Evolutionary conservation across 2,329 filamentous ascomycete species (phyloP).

Genomic region (Aspergillus bombycis): DNA sequence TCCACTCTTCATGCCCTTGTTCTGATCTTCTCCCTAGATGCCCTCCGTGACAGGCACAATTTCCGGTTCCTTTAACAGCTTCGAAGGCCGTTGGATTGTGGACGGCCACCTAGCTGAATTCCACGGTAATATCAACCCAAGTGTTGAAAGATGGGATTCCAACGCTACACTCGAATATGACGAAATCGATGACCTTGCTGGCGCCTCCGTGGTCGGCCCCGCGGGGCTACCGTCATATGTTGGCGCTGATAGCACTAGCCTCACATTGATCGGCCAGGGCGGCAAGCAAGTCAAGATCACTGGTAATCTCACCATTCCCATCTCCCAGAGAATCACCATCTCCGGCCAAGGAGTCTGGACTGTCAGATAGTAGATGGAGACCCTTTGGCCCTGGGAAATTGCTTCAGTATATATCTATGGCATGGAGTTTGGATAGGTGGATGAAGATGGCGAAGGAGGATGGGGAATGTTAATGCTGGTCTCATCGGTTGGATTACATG

Average conservation of each 20-base stretch:
- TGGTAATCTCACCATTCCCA: not conserved
- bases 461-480: too few relatives aligned
- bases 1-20: not conserved
- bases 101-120: not conserved
- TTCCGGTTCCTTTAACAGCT: not conserved
- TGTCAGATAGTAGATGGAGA: not conserved
- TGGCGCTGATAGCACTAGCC: not conserved
- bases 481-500: too few relatives aligned
- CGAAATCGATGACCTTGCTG: not conserved
- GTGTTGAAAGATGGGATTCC: not conserved
- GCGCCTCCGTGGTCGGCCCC: not conserved
- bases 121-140: not conserved
- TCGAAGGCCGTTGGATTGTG: not conserved
- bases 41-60: not conserved
- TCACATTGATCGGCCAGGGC: not conserved
- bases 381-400: not conserved
- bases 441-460: too few relatives aligned
- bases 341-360: not conserved
- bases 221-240: not conserved
- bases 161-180: not conserved
- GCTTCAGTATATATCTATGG: too few relatives aligned
- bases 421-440: too few relatives aligned
- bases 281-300: not conserved
- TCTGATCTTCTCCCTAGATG: not conserved
- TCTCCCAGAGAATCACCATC: not conserved